phyloP scores from a whole-genome alignment of 2,329 filamentous ascomycete genomes.

The Penicillium sp. region DNA sequence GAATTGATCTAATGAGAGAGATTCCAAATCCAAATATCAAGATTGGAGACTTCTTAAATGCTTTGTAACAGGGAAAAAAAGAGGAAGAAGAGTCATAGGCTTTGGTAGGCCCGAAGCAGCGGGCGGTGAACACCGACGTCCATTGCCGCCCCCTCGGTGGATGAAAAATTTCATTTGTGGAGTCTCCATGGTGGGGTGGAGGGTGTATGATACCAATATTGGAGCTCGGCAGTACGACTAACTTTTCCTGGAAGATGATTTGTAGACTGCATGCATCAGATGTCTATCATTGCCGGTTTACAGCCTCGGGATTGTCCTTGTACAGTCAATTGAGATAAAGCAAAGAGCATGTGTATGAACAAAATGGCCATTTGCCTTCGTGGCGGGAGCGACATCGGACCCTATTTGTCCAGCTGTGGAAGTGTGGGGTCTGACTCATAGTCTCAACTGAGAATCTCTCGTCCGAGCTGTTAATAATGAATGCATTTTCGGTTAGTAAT shows the following conservation, averaged over 20 bases:
- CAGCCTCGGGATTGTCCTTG: neutral
- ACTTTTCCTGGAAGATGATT: neutral
- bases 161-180: slow-evolving; percentile 26
- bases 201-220: neutral
- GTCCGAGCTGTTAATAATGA: neutral
- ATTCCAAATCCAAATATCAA: slow-evolving; percentile 4
- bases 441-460: neutral
- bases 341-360: neutral
- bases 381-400: slow-evolving; percentile 7
- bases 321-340: neutral
- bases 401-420: neutral
- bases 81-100: slow-evolving; percentile 34
- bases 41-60: slow-evolving; percentile 19
- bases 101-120: slow-evolving; percentile 23
- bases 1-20: neutral
- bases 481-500: no score
- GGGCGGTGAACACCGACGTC: slow-evolving; percentile 31
- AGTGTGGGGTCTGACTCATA: slow-evolving; percentile 9
- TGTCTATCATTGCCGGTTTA: slow-evolving; percentile 1
- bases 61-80: slow-evolving; percentile 10
- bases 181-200: slow-evolving; percentile 11
- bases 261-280: neutral
- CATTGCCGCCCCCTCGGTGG: slow-evolving; percentile 22
- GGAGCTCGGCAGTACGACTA: neutral
- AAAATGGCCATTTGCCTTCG: neutral